phyloP scores from a whole-genome alignment of 2,329 filamentous ascomycete species.

The Pseudohalonectria lignicola region DNA sequence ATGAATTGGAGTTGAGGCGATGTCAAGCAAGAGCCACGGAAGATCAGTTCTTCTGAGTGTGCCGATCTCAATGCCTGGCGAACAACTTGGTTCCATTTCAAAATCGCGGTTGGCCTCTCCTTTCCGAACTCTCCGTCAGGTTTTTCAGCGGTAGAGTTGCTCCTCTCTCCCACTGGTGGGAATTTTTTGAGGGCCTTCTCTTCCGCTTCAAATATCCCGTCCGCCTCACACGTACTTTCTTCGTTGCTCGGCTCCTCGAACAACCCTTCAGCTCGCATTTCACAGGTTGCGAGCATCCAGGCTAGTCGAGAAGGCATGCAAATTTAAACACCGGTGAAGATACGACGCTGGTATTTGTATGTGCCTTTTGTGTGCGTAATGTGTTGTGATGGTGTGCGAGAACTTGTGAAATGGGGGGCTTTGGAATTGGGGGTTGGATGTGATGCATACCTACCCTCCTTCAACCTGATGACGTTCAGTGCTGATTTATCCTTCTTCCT shows the following conservation, averaged over 20 bases:
- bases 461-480: no score
- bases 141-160: not conserved
- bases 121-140: not conserved
- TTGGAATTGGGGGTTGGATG: not conserved
- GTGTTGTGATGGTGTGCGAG: not conserved
- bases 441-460: not conserved
- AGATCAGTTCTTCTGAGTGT: not conserved
- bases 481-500: not conserved
- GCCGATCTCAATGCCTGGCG: not conserved
- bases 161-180: constrained; percentile 2
- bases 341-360: not conserved
- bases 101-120: not conserved
- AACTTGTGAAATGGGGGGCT: not conserved
- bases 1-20: not conserved
- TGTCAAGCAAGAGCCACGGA: not conserved
- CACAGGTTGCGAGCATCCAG: not conserved
- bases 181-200: not conserved
- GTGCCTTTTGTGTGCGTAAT: not conserved
- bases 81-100: not conserved
- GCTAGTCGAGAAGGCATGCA: constrained; percentile 1
- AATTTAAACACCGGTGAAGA: not conserved
- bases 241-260: not conserved
- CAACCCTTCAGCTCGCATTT: not conserved
- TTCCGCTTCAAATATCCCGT: constrained; percentile 1
- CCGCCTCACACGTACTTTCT: not conserved